These are phyloP conservation scores for Fomitopsis palustris DNA, from an alignment of 1,284 basidiomycete genomes.

Conservation along the genomic window DNA sequence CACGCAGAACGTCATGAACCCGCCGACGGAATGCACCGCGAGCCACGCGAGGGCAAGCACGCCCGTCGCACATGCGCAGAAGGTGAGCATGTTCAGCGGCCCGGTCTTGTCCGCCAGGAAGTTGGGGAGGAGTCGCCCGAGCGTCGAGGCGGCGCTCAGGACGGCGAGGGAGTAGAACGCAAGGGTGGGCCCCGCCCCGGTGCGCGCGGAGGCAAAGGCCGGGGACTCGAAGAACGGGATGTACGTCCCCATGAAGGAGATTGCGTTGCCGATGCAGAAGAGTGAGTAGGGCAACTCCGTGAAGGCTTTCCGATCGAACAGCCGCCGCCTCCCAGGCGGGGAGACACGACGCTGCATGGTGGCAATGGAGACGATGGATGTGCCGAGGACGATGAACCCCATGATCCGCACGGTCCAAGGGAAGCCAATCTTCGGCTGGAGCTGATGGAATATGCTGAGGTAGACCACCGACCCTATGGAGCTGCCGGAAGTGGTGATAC, in stretches of 20 bases:
- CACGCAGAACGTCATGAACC: slow-evolving; percentile 18
- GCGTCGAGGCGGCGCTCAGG: slow-evolving; percentile 14
- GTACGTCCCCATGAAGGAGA: slow-evolving; percentile 9
- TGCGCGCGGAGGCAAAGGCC: slow-evolving; percentile 1
- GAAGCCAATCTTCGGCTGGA: slow-evolving; percentile 10
- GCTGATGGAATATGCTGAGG: slow-evolving; percentile 7
- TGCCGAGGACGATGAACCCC: slow-evolving; percentile 8
- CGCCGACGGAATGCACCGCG: slow-evolving; percentile 13
- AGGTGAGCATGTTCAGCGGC: slow-evolving; percentile 18
- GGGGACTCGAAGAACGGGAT: slow-evolving; percentile 11
- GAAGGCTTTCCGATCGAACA: slow-evolving; percentile 4
- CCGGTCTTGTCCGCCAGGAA: slow-evolving; percentile 19
- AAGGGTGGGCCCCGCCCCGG: slow-evolving; percentile 1
- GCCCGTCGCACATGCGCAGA: slow-evolving; percentile 7
- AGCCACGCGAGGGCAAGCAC: slow-evolving; percentile 21
- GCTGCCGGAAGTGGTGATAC: slow-evolving; percentile 4
- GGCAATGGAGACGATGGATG: slow-evolving; percentile 3
- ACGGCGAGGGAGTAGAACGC: slow-evolving; percentile 18
- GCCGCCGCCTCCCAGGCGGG: not conserved
- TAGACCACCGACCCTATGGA: slow-evolving; percentile 4
- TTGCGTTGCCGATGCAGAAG: slow-evolving; percentile 3
- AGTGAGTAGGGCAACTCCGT: slow-evolving; percentile 5
- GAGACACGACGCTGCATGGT: slow-evolving; percentile 2
- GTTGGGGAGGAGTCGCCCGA: slow-evolving; percentile 19
- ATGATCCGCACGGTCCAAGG: slow-evolving; percentile 10